Conservation (phyloP, 345 rosid species). For the Murraya paniculata region DNA sequence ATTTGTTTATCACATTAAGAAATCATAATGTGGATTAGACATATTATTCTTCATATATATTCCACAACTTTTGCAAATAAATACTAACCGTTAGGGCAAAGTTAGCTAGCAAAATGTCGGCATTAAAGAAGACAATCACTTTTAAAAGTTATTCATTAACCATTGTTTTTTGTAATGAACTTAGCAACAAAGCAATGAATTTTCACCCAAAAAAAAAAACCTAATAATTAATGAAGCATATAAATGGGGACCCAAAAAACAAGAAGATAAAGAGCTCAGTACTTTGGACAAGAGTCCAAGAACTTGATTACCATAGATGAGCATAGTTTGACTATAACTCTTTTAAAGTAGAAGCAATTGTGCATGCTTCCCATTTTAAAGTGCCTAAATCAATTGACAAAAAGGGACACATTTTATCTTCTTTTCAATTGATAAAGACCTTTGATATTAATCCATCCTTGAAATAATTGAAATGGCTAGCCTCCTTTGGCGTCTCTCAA, state of each 20-base stretch:
- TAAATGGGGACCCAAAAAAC: not conserved
- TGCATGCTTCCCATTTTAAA: not conserved
- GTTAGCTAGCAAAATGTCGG: not conserved
- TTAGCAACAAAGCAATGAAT: not conserved
- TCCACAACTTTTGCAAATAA: slow-evolving; percentile 5
- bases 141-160: not conserved
- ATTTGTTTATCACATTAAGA: not conserved
- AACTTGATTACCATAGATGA: not conserved
- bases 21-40: not conserved
- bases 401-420: not conserved
- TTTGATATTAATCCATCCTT: slow-evolving; percentile 7
- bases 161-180: not conserved
- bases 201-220: not conserved
- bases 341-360: not conserved
- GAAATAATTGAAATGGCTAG: not conserved
- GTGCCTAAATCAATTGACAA: slow-evolving; percentile 3
- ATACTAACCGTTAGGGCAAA: not conserved
- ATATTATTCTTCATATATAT: not conserved
- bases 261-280: not conserved
- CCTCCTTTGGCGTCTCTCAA: not conserved
- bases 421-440: slow-evolving; percentile 18
- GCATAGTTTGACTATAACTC: slow-evolving; percentile 2
- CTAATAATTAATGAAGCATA: not conserved
- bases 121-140: slow-evolving; percentile 6
- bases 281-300: slow-evolving; percentile 2